These are phyloP conservation scores for Purshia tridentata DNA, from an alignment of 306 rosid species.

Conservation along the genomic window DNA sequence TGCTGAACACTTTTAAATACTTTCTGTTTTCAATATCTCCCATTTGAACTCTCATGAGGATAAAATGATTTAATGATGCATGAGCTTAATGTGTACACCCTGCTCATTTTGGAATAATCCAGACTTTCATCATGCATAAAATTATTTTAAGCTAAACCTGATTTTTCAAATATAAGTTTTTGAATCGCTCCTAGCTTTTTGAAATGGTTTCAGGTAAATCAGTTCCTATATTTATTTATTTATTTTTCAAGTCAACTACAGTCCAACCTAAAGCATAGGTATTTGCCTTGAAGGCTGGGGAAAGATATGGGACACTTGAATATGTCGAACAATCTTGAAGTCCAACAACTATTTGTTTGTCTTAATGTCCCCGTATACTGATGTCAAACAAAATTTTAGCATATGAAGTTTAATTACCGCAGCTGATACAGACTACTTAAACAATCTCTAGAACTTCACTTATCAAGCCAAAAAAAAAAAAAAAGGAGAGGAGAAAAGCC, in stretches of 20 bases:
- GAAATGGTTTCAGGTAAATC: not conserved
- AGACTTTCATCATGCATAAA: not conserved
- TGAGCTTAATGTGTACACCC: not conserved
- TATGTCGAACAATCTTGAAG: not conserved
- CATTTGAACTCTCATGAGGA: not conserved
- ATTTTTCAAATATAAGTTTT: not conserved
- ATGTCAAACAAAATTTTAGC: not conserved
- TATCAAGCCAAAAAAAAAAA: not conserved
- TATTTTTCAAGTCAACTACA: not conserved
- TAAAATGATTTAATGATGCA: not conserved
- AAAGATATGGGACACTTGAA: not conserved
- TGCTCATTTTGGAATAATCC: not conserved
- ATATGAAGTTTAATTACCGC: not conserved
- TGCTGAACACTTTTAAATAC: not conserved
- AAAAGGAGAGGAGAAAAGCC: not conserved
- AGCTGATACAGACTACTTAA: not conserved
- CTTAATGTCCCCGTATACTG: not conserved
- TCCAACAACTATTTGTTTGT: not conserved
- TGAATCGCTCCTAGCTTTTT: not conserved
- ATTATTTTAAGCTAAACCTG: not conserved
- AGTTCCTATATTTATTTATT: not conserved
- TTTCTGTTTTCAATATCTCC: not conserved
- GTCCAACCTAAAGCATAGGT: not conserved
- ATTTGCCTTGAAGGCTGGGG: not conserved
- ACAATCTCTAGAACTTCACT: slow-evolving; percentile 2